These are phyloP conservation scores for Waltergamsia citrina DNA, from an alignment of 2,329 filamentous ascomycete species.

Conservation along the genomic window DNA sequence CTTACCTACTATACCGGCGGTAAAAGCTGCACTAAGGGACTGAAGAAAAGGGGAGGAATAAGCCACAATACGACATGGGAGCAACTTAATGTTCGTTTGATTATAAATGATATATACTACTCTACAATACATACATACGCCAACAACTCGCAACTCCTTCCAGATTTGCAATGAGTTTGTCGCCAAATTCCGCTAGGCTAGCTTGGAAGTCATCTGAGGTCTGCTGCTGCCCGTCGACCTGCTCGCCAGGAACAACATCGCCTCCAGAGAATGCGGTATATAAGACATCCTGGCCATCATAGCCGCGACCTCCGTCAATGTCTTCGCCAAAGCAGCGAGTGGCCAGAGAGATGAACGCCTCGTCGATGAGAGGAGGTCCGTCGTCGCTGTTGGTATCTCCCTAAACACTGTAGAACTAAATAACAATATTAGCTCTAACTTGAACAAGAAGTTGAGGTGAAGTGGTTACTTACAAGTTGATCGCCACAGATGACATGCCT, in stretches of 20 bases:
- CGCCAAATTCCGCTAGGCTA: slow-evolving; percentile 34
- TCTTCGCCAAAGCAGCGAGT: slow-evolving; percentile 20
- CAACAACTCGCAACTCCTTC: too few relatives aligned
- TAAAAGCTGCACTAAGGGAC: too few relatives aligned
- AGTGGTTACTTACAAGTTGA: slow-evolving; percentile 24
- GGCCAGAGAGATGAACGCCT: slow-evolving; percentile 47
- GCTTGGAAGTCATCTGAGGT: slow-evolving; percentile 34
- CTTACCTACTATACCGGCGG: too few relatives aligned
- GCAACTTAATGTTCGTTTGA: too few relatives aligned
- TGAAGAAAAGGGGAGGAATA: too few relatives aligned
- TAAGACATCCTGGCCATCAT: slow-evolving; percentile 45
- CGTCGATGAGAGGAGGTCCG: slow-evolving; percentile 38
- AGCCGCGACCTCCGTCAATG: slow-evolving; percentile 35
- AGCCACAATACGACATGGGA: too few relatives aligned
- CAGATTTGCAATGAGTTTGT: slow-evolving; percentile 39
- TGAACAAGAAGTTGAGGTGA: background rate
- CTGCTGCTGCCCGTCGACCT: slow-evolving; percentile 40
- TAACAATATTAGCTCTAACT: too few relatives aligned
- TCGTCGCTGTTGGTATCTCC: slow-evolving; percentile 51
- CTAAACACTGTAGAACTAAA: slow-evolving; percentile 45
- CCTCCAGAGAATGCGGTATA: slow-evolving; percentile 48
- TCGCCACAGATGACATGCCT: slow-evolving; percentile 38
- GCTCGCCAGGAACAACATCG: slow-evolving; percentile 41
- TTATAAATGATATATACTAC: too few relatives aligned
- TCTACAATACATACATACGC: too few relatives aligned